These are phyloP conservation scores for Tricholoma hemisulphureum DNA, from an alignment of 768 basidiomycete species.

Conservation along the genomic window DNA sequence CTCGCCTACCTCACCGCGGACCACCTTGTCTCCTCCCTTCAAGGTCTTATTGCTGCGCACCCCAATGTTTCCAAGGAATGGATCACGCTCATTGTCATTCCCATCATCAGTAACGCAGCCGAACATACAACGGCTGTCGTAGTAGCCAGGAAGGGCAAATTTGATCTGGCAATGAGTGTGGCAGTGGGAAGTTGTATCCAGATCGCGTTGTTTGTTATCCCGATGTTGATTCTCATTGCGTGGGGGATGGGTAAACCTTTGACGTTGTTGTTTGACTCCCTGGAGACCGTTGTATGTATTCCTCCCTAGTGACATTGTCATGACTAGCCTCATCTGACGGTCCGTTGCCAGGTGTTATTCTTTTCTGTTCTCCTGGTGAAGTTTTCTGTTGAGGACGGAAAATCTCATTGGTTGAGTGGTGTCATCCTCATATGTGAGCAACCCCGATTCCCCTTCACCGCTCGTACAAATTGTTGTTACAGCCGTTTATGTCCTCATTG, in stretches of 20 bases:
- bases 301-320: no score
- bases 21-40: conserved; percentile 39
- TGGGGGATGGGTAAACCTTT: conserved; percentile 43
- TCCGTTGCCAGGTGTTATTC: conserved; percentile 29
- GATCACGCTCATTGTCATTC: conserved; percentile 45
- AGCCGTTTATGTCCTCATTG: conserved; percentile 37
- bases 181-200: conserved; percentile 45
- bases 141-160: conserved; percentile 41
- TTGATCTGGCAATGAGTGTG: conserved; percentile 43
- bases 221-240: conserved; percentile 36
- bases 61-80: conserved; percentile 42
- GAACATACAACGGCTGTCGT: conserved; percentile 43
- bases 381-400: conserved; percentile 47
- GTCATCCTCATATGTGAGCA: conserved; percentile 34
- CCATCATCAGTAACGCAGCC: conserved; percentile 41
- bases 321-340: no score
- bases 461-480: not conserved
- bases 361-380: conserved; percentile 42
- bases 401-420: conserved; percentile 48
- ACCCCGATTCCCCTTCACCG: not conserved
- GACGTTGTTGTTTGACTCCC: conserved; percentile 38
- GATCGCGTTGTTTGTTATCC: conserved; percentile 43
- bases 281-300: conserved; percentile 38
- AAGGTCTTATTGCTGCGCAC: conserved; percentile 37
- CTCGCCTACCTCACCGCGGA: conserved; percentile 44